Evolutionary conservation across 148 eudicot genomes (phyloP).

Genomic region (Mesembryanthemum crystallinum): DNA sequence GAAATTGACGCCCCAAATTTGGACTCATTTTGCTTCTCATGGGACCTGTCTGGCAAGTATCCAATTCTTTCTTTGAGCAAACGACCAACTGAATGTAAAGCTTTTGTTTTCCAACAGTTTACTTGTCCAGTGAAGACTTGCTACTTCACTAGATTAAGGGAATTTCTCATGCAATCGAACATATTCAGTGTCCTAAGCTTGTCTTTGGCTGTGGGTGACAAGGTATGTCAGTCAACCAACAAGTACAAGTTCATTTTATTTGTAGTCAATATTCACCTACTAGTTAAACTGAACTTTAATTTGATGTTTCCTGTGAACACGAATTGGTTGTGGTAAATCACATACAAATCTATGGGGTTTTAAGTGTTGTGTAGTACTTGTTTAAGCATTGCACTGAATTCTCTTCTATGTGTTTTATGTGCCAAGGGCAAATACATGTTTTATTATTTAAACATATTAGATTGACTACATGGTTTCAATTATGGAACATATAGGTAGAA

Average conservation of each 20-base stretch:
- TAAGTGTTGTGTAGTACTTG: too few species aligned
- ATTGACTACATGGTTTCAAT: not conserved
- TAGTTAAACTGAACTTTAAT: too few species aligned
- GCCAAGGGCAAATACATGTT: too few species aligned
- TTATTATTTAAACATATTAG: not conserved
- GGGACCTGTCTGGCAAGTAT: not conserved
- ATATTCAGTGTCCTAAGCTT: not conserved
- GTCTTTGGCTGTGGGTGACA: not conserved
- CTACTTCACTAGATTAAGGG: not conserved
- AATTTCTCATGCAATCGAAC: not conserved
- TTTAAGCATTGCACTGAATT: too few species aligned
- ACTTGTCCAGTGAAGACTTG: not conserved
- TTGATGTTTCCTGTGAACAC: not conserved
- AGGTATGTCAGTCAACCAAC: not conserved
- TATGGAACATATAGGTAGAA: not conserved
- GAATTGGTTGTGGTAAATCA: not conserved
- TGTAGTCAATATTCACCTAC: not conserved
- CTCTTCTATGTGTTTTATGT: too few species aligned
- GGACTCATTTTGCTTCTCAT: not conserved
- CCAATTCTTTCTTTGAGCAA: not conserved
- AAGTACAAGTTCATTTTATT: not conserved
- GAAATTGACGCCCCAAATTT: not conserved
- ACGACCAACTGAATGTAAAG: not conserved
- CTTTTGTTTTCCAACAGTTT: not conserved
- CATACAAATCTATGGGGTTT: not conserved